These are phyloP conservation scores for Madurella mycetomatis DNA, from an alignment of 2,329 filamentous ascomycete species.

Conservation along the genomic window DNA sequence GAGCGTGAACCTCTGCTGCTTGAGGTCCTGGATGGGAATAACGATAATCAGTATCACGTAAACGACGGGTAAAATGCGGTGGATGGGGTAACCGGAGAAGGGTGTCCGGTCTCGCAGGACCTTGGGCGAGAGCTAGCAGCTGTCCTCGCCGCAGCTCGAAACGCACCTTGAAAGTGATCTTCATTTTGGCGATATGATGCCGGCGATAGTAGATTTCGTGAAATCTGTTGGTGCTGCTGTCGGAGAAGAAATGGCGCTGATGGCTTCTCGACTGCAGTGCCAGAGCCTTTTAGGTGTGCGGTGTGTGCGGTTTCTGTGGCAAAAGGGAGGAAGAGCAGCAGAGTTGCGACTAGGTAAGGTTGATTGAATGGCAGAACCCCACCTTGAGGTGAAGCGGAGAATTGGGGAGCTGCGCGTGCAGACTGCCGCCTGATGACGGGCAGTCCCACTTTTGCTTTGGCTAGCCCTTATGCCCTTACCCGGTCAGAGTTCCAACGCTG, in stretches of 20 bases:
- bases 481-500: too few species aligned
- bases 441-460: conserved; percentile 6
- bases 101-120: neutral
- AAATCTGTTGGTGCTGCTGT: neutral
- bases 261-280: conserved; percentile 4
- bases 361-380: neutral
- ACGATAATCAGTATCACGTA: conserved; percentile 17
- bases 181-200: conserved; percentile 51
- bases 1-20: conserved; percentile 97
- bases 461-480: too few species aligned
- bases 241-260: neutral
- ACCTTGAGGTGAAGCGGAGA: conserved; percentile 6
- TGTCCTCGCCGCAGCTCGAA: neutral
- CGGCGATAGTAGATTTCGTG: conserved; percentile 28
- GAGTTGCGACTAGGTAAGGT: neutral
- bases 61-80: neutral
- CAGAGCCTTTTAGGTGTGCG: neutral
- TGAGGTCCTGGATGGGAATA: conserved; percentile 69
- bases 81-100: neutral
- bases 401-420: conserved; percentile 10
- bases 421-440: conserved; percentile 10
- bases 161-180: conserved; percentile 62
- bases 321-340: conserved; percentile 11
- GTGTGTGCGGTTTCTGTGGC: conserved; percentile 8
- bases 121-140: neutral